Evolutionary conservation across 441 rosid genomes (phyloP), one percentile per base, ranked within the genome.

Genomic region (Arabidopsis hybrid): DNA sequence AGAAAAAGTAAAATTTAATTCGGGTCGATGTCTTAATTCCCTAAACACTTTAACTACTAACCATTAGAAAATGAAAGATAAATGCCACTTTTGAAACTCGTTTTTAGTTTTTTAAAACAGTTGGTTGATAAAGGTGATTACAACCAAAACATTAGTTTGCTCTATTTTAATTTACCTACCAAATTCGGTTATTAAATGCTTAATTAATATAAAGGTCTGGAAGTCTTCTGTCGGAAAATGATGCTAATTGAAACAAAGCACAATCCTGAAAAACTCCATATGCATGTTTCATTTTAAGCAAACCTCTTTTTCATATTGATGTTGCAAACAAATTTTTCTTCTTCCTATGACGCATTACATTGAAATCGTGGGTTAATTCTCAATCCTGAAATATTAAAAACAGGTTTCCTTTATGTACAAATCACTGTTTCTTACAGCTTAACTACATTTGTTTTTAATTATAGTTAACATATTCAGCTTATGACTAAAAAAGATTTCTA

Each of bases 131-230:
- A 62, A 67, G 35, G 14, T 8, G 26, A 67, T 51, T 46, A 55
- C 70, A 68, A 55, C 79, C 18, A 49, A 52, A 60, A 60, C 56
- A 43, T 62, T 67, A 67, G 55, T 67, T 43, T 51, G 34, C 42
- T 32, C 12, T 68, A 75, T 12, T 52, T 60, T 46, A 51, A 52
- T 69, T 35, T 35, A 75, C 57, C 79, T 35, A 75, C 47, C 65
- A 14, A 60, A 75, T 52, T 68, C 69, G 59, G 74, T 70, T 68
- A 68, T 61, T 75, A 69, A 75, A 52, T 42, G 74, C 36, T 67
- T 52, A 60, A 17, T 60, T 8, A 67, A 74, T 74, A 60, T 13
- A 39, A 65, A 66, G 36, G 16, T 32, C 9, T 31, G 21, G 9
- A 55, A 66, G 5, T 66, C 60, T 49, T 34, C 58, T 74, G 72